A percentile compares a stretch with the other conserved stretches of the same genome.
Evolutionary conservation across 2,329 filamentous ascomycete genomes (phyloP).

Genomic region (Xylaria sp.): DNA sequence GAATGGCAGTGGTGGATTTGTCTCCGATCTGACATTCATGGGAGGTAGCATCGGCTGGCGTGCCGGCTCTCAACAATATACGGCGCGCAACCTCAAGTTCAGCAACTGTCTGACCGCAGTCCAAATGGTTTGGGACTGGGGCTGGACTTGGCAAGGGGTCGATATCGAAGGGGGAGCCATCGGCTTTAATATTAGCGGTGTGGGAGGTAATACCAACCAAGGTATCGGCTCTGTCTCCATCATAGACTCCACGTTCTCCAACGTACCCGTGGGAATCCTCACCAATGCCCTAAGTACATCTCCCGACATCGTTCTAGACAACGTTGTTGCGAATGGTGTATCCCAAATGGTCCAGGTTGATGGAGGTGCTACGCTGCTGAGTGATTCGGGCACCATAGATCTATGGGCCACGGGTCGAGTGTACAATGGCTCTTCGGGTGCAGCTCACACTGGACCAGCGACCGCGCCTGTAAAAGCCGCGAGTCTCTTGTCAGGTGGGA

Average conservation of each 20-base stretch:
- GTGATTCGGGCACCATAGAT: constrained; percentile 3
- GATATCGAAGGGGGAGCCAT: constrained; percentile 39
- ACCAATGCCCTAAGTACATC: constrained; percentile 56
- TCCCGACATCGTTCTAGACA: constrained; percentile 60
- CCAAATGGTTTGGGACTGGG: constrained; percentile 68
- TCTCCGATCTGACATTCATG: constrained; percentile 67
- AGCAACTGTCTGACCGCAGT: constrained; percentile 63
- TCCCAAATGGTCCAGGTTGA: constrained; percentile 1
- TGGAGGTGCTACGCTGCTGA: neutral
- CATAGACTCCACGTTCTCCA: constrained; percentile 62
- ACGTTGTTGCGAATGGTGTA: constrained; percentile 58
- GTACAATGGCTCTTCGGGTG: constrained; percentile 15
- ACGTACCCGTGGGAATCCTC: constrained; percentile 60
- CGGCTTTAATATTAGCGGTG: constrained; percentile 56
- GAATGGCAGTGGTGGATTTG: constrained; percentile 67
- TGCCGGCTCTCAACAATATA: constrained; percentile 64
- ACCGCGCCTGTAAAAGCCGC: neutral
- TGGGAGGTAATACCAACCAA: constrained; percentile 49
- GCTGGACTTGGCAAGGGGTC: constrained; percentile 50
- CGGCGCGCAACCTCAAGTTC: constrained; percentile 66
- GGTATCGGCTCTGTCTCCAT: constrained; percentile 65
- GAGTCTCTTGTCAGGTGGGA: constrained; percentile 29
- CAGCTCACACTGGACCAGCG: neutral
- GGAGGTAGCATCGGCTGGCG: constrained; percentile 66
- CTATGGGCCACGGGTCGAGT: constrained; percentile 17